These are phyloP conservation scores for Sicyos edulis DNA, from an alignment of 306 rosid species.

Conservation along the genomic window DNA sequence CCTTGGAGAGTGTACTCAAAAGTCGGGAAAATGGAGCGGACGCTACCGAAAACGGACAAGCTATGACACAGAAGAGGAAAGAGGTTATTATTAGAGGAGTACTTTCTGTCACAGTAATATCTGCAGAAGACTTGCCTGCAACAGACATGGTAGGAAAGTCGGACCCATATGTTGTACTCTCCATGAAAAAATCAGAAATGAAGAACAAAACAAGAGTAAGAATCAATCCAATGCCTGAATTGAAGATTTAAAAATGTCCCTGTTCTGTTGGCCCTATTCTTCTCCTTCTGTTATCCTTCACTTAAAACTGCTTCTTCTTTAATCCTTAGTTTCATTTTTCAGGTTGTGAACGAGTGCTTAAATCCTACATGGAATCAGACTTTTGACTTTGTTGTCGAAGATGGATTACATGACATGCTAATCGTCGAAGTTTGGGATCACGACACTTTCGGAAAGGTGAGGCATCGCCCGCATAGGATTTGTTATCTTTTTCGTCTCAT, in stretches of 20 bases:
- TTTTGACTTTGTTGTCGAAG: conserved; percentile 91
- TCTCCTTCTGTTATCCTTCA: neutral
- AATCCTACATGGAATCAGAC: conserved; percentile 99
- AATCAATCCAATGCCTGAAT: conserved; percentile 23
- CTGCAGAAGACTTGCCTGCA: conserved; percentile 92
- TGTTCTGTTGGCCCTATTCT: neutral
- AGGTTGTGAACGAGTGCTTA: conserved; percentile 88
- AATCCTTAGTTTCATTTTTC: conserved; percentile 26
- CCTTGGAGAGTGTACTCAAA: conserved; percentile 81
- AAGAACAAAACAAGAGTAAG: conserved; percentile 84
- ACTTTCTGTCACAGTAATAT: conserved; percentile 71
- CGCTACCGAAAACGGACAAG: conserved; percentile 49
- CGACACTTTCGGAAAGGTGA: conserved; percentile 96
- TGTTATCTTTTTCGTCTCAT: conserved; percentile 4
- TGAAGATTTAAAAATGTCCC: neutral
- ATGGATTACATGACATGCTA: conserved; percentile 94
- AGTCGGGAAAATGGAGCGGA: conserved; percentile 56
- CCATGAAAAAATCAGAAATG: conserved; percentile 75
- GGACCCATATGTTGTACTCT: conserved; percentile 81
- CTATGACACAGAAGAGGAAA: conserved; percentile 49
- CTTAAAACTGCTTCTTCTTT: neutral
- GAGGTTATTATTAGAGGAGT: conserved; percentile 94
- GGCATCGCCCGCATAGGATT: neutral
- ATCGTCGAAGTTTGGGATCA: conserved; percentile 87
- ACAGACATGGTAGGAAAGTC: conserved; percentile 80